Evolutionary conservation across 2,329 filamentous ascomycete genomes (phyloP).

Genomic region (Stagonosporopsis cucurbitacearum): DNA sequence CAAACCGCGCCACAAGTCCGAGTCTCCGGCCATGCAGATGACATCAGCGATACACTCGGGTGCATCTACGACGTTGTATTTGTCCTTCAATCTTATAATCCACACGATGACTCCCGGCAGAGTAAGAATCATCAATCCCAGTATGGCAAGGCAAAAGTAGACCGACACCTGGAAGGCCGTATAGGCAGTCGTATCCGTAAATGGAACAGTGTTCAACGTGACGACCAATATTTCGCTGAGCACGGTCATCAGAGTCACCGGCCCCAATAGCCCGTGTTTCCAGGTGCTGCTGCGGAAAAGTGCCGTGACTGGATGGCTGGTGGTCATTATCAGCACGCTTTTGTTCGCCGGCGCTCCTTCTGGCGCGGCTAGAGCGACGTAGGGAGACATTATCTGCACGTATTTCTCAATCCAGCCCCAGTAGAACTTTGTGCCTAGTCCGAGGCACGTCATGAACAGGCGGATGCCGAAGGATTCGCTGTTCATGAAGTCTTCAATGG

Average conservation of each 20-base stretch:
- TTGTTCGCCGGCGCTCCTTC: slow-evolving; percentile 3
- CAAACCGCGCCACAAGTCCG: background rate
- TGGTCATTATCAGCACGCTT: slow-evolving; percentile 6
- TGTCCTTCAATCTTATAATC: background rate
- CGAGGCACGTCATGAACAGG: slow-evolving; percentile 14
- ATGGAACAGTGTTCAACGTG: background rate
- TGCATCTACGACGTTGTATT: background rate
- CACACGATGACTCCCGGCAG: background rate
- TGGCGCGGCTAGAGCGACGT: slow-evolving; percentile 1
- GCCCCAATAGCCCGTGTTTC: background rate
- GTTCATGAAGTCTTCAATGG: slow-evolving; percentile 20
- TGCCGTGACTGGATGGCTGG: background rate
- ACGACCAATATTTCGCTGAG: background rate
- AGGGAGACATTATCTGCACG: slow-evolving; percentile 2
- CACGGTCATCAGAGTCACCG: background rate
- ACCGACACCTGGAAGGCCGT: background rate
- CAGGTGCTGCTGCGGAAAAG: background rate
- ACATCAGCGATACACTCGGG: background rate
- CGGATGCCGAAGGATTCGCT: slow-evolving; percentile 14
- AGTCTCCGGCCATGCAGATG: background rate
- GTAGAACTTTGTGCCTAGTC: background rate
- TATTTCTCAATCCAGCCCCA: slow-evolving; percentile 13
- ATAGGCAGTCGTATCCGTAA: background rate
- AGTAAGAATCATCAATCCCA: background rate
- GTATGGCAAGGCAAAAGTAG: background rate